Evolutionary conservation across 805 yeast species (phyloP).

Genomic region (Starmerella bombicola): DNA sequence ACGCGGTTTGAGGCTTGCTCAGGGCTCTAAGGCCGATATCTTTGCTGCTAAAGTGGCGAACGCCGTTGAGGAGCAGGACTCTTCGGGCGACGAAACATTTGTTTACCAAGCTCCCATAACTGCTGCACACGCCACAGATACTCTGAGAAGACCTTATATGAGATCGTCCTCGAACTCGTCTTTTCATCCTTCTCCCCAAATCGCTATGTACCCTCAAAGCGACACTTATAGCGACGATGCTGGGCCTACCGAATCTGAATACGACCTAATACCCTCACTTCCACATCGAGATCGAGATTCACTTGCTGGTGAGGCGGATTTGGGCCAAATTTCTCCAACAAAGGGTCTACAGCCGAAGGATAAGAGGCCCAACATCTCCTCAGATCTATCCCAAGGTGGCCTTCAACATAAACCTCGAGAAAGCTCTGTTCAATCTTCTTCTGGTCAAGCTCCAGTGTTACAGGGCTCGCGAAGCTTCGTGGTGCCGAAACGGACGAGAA

Average conservation of each 20-base stretch:
- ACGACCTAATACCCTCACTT: not conserved
- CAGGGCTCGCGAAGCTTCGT: slow-evolving; percentile 8
- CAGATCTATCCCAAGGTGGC: not conserved
- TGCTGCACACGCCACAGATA: slow-evolving; percentile 6
- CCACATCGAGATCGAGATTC: not conserved
- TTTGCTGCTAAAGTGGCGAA: slow-evolving; percentile 92
- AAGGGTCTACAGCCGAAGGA: not conserved
- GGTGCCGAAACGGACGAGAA: slow-evolving; percentile 29
- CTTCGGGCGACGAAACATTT: slow-evolving; percentile 88
- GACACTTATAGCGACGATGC: not conserved
- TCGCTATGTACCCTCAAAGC: slow-evolving; percentile 4
- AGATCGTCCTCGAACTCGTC: slow-evolving; percentile 17
- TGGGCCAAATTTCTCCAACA: not conserved
- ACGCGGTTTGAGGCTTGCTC: slow-evolving; percentile 25
- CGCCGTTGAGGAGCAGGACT: slow-evolving; percentile 66
- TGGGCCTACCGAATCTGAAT: not conserved
- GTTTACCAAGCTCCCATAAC: slow-evolving; percentile 41
- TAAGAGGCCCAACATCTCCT: not conserved
- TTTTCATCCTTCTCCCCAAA: slow-evolving; percentile 2
- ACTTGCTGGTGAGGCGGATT: not conserved
- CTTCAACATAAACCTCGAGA: not conserved
- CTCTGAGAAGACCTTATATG: slow-evolving; percentile 18
- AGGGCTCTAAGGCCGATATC: slow-evolving; percentile 71
- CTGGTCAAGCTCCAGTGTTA: not conserved
- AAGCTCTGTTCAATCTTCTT: not conserved